Percentiles rank a stretch among this genome's conserved stretches.
These are phyloP conservation scores for Hura crepitans DNA, from an alignment of 441 rosid species.

Conservation along the genomic window DNA sequence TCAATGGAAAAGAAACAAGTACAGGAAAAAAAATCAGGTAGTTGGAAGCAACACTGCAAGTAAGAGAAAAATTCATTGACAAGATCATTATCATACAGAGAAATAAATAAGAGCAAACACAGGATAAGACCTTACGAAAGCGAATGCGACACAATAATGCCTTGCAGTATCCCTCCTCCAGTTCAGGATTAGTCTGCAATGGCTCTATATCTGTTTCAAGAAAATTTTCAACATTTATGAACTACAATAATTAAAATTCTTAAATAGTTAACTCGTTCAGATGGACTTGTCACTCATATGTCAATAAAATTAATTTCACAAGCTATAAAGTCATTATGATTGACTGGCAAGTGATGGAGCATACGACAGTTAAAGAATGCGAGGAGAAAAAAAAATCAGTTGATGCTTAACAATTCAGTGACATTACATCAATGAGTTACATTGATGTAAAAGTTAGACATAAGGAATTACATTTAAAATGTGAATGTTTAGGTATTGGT, in stretches of 20 bases:
- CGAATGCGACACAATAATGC: conserved; percentile 90
- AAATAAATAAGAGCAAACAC: conserved; percentile 37
- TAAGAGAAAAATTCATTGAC: conserved; percentile 21
- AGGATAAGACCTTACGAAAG: conserved; percentile 98
- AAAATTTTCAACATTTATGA: conserved; percentile 2
- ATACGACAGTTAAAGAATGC: neutral
- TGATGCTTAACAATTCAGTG: neutral
- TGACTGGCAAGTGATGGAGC: neutral
- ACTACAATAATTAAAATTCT: neutral
- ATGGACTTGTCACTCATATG: neutral
- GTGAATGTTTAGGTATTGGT: neutral
- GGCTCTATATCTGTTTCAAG: conserved; percentile 77
- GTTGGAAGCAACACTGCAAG: neutral
- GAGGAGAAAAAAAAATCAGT: neutral
- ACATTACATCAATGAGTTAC: neutral
- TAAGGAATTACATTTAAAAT: neutral
- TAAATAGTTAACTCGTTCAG: neutral
- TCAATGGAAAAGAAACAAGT: neutral
- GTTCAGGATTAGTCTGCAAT: conserved; percentile 53
- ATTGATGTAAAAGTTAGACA: neutral
- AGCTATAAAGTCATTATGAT: neutral
- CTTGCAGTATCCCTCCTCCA: conserved; percentile 93
- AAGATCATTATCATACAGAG: conserved; percentile 26
- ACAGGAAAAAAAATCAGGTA: neutral
- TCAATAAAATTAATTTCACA: neutral